Evolutionary conservation across 2,329 filamentous ascomycete species (phyloP).

Genomic region (Trichoderma arundinaceum): DNA sequence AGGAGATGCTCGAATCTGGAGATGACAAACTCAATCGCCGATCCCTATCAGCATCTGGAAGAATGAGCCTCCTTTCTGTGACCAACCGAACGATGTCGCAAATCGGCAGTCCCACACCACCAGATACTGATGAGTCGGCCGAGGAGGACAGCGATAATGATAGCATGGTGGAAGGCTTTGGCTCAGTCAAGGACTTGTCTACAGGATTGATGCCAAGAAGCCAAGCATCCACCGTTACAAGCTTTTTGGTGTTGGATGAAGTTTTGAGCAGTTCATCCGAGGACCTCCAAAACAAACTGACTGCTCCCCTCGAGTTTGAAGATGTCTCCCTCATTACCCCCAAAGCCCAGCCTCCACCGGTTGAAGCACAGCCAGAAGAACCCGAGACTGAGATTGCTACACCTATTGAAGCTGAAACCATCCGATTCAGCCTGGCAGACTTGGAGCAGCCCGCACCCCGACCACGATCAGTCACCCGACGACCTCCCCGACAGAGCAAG

Average conservation of each 20-base stretch:
- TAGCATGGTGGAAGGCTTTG: slow-evolving; percentile 19
- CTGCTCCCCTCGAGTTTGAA: slow-evolving; percentile 6
- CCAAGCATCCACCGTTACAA: neutral
- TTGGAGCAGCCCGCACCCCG: slow-evolving; percentile 35
- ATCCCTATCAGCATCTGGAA: slow-evolving; percentile 17
- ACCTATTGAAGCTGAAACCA: neutral
- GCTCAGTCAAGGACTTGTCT: neutral
- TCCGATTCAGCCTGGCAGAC: slow-evolving; percentile 23
- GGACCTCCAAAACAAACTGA: neutral
- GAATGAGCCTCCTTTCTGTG: slow-evolving; percentile 47
- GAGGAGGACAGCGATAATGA: slow-evolving; percentile 42
- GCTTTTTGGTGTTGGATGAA: slow-evolving; percentile 24
- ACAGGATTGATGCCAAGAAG: slow-evolving; percentile 3
- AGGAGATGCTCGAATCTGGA: neutral
- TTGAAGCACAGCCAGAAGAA: neutral
- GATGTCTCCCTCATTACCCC: slow-evolving; percentile 18
- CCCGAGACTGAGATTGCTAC: neutral
- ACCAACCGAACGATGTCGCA: slow-evolving; percentile 41
- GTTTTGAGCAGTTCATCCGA: slow-evolving; percentile 8
- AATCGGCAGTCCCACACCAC: slow-evolving; percentile 60
- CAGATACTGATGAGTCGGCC: slow-evolving; percentile 58
- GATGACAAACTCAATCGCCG: slow-evolving; percentile 12
- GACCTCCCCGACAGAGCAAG: slow-evolving; percentile 60
- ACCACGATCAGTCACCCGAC: slow-evolving; percentile 55
- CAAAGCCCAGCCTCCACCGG: neutral